Base-by-base conservation (phyloP, 345 rosid species). In the Arabidopsis suecica region DNA sequence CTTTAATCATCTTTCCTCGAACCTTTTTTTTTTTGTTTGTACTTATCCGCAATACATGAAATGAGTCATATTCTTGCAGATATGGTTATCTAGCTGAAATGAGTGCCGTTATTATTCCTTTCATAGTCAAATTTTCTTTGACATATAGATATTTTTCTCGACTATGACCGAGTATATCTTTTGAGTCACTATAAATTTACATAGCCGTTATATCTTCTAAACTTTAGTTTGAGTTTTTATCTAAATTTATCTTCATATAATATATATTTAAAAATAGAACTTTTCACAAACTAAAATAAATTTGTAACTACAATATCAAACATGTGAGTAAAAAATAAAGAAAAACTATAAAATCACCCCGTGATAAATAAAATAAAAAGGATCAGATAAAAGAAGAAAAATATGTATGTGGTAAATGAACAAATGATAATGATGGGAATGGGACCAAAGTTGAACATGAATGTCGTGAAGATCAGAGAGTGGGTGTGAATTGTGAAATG, bases 401-500 rank as follows among this genome's bases (percentile, higher is more conserved):
- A 4, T 10, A 20, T 33, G 75, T 16, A 20, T 45, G 79, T 25
- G 70, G 71, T 62, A 76, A 69, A 37, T 28, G 45, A 8, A 63
- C 10, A 69, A 47, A 55, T 69, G 40, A 69, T 33, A 69, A 61
- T 34, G 50, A 44, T 68, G 18, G 23, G 22, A 38, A 36, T 57
- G 72, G 78, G 76, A 71, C 62, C 25, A 2, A 49, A 10, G 41
- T 38, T 38, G 76, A 77, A 71, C 72, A 71, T 77, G 80, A 77
- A 77, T 65, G 80, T 77, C 76, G 80, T 77, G 80, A 77, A 64
- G 72, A 77, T 77, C 38, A 54, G 69, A 44, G 48, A 42, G 44
- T 38, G 51, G 69, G 57, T 64, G 48, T 53, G 16, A 54, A 73
- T 55, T 73, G 72, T 73, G 16, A 54, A 73, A 64, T 73, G 72